Percentiles rank a stretch among this genome's conserved stretches.
These are phyloP conservation scores for Epichloe uncinata DNA, from an alignment of 2,329 filamentous ascomycete species.

Conservation along the genomic window DNA sequence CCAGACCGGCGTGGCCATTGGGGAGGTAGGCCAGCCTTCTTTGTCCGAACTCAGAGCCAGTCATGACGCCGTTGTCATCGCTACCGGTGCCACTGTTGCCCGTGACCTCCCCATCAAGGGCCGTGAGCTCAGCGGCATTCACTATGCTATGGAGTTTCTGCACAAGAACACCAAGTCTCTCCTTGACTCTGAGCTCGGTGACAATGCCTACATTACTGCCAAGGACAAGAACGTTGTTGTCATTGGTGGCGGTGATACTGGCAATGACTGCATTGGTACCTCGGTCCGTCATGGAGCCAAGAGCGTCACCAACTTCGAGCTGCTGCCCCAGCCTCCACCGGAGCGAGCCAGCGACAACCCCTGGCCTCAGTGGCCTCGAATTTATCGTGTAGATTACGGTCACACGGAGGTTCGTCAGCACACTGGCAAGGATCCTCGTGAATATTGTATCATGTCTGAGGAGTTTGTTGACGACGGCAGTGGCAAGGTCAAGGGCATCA, in stretches of 20 bases:
- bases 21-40: conserved; percentile 50
- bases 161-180: conserved; percentile 97
- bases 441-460: conserved; percentile 97
- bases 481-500: conserved; percentile 89
- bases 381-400: conserved; percentile 97
- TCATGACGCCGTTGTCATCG: conserved; percentile 77
- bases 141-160: conserved; percentile 95
- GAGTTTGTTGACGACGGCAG: conserved; percentile 84
- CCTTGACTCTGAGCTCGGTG: conserved; percentile 75
- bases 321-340: conserved; percentile 81
- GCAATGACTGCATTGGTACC: conserved; percentile 95
- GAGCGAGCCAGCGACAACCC: conserved; percentile 90
- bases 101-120: conserved; percentile 86
- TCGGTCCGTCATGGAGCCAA: conserved; percentile 92
- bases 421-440: conserved; percentile 89
- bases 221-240: conserved; percentile 94
- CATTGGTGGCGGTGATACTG: conserved; percentile 94
- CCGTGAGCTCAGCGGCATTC: conserved; percentile 77
- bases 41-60: conserved; percentile 59
- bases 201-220: conserved; percentile 80
- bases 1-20: conserved; percentile 64
- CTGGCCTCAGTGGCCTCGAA: conserved; percentile 96
- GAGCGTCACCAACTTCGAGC: conserved; percentile 91
- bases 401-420: conserved; percentile 93
- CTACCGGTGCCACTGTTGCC: conserved; percentile 84